Percentiles rank a stretch among this genome's conserved stretches.
phyloP scores from a whole-genome alignment of 2,329 filamentous ascomycete species.

The Pseudogymnoascus sp. region DNA sequence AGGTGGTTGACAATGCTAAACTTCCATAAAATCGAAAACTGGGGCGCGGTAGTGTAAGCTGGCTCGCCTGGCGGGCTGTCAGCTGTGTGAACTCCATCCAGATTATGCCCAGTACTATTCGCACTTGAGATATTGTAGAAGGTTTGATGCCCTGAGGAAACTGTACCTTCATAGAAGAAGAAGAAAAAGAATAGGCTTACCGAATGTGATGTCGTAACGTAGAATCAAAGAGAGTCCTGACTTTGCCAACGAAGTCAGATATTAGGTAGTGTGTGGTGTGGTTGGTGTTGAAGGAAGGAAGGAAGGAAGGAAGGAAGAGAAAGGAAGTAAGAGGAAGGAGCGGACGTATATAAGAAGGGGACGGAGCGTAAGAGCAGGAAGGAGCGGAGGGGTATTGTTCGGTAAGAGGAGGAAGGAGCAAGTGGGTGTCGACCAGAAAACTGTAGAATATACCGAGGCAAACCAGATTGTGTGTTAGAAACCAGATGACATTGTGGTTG shows the following conservation, averaged over 20 bases:
- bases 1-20: background rate
- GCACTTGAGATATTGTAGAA: background rate
- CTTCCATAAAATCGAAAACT: background rate
- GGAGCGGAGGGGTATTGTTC: background rate
- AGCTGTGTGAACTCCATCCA: background rate
- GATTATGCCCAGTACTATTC: background rate
- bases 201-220: background rate
- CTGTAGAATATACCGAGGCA: background rate
- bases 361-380: background rate
- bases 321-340: background rate
- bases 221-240: background rate
- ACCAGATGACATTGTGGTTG: background rate
- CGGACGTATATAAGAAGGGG: background rate
- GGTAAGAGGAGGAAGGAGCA: too few species aligned
- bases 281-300: background rate
- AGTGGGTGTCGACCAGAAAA: too few species aligned
- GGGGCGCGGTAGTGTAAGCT: too few species aligned
- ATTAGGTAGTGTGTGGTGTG: background rate
- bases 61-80: background rate
- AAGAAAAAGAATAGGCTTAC: background rate
- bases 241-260: slow-evolving; percentile 1
- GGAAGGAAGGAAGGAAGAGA: background rate
- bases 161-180: background rate
- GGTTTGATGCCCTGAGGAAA: background rate
- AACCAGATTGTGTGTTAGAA: background rate